Conservation (phyloP, 192 early-diverging fungal genomes). For the Coemansia erecta region DNA sequence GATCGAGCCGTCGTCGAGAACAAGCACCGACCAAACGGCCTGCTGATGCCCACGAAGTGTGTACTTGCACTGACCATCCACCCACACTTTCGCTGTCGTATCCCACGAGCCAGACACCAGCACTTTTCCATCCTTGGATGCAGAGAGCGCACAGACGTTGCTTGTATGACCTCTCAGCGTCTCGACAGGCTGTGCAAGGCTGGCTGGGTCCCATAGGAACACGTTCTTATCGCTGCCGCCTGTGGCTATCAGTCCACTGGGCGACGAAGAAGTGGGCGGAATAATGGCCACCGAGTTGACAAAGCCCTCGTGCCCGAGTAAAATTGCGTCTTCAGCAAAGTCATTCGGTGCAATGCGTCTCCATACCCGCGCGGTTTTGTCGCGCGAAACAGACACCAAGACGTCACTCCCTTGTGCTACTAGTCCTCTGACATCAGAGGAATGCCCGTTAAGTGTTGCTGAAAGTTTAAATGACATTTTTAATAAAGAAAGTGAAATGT, state of each 20-base stretch:
- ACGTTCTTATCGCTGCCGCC: slow-evolving; percentile 83
- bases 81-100: slow-evolving; percentile 89
- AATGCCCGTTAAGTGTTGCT: slow-evolving; percentile 55
- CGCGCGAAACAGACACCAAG: slow-evolving; percentile 72
- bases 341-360: slow-evolving; percentile 51
- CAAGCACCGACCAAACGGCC: slow-evolving; percentile 93
- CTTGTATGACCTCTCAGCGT: slow-evolving; percentile 80
- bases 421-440: slow-evolving; percentile 67
- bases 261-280: slow-evolving; percentile 55
- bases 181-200: slow-evolving; percentile 58
- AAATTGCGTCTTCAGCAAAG: slow-evolving; percentile 57
- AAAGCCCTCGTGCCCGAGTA: slow-evolving; percentile 70
- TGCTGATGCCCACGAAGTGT: slow-evolving; percentile 75
- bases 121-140: slow-evolving; percentile 15
- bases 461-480: slow-evolving; percentile 54
- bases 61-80: slow-evolving; percentile 65
- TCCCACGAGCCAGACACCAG: slow-evolving; percentile 99
- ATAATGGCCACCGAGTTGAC: slow-evolving; percentile 75
- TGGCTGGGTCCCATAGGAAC: slow-evolving; percentile 70
- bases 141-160: slow-evolving; percentile 69
- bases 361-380: slow-evolving; percentile 76
- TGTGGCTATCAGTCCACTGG: slow-evolving; percentile 78
- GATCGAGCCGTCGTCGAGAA: slow-evolving; percentile 63
- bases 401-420: slow-evolving; percentile 55
- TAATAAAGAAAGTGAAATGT: background rate